Evolutionary conservation across 805 yeast genomes (phyloP).

Genomic region (Nakazawaea laoshanensis): DNA sequence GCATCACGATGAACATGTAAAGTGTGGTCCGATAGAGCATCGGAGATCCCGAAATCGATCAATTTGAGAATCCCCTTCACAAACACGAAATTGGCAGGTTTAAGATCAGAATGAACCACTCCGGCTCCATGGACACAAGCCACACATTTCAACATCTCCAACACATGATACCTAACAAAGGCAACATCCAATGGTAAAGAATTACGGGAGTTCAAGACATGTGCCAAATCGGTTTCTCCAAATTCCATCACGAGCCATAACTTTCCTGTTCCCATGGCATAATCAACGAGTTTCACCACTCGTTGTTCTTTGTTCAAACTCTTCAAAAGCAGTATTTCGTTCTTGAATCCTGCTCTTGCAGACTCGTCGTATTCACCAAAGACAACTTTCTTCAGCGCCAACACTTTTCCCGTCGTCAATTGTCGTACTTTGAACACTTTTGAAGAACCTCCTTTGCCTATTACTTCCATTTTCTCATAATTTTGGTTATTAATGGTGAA

Average conservation of each 20-base stretch:
- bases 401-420: slow-evolving; percentile 40
- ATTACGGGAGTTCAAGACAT: slow-evolving; percentile 54
- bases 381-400: slow-evolving; percentile 75
- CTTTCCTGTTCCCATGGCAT: slow-evolving; percentile 56
- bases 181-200: slow-evolving; percentile 50
- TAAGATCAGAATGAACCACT: slow-evolving; percentile 47
- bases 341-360: slow-evolving; percentile 73
- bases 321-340: slow-evolving; percentile 73
- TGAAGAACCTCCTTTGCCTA: slow-evolving; percentile 91
- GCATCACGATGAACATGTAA: slow-evolving; percentile 82
- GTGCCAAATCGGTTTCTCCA: slow-evolving; percentile 87
- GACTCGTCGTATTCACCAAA: slow-evolving; percentile 75
- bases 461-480: slow-evolving; percentile 66
- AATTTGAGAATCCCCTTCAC: slow-evolving; percentile 81
- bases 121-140: slow-evolving; percentile 81
- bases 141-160: slow-evolving; percentile 76
- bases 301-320: slow-evolving; percentile 53
- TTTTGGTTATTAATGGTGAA: slow-evolving; percentile 48
- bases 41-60: slow-evolving; percentile 95
- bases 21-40: slow-evolving; percentile 88
- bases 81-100: slow-evolving; percentile 65
- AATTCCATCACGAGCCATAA: slow-evolving; percentile 85
- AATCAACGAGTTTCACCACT: slow-evolving; percentile 73
- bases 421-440: slow-evolving; percentile 77
- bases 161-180: slow-evolving; percentile 72